A percentile compares a stretch with the other conserved stretches of the same genome.
Evolutionary conservation across 2,329 filamentous ascomycete species (phyloP).

Genomic region (Diaporthe caulivora): DNA sequence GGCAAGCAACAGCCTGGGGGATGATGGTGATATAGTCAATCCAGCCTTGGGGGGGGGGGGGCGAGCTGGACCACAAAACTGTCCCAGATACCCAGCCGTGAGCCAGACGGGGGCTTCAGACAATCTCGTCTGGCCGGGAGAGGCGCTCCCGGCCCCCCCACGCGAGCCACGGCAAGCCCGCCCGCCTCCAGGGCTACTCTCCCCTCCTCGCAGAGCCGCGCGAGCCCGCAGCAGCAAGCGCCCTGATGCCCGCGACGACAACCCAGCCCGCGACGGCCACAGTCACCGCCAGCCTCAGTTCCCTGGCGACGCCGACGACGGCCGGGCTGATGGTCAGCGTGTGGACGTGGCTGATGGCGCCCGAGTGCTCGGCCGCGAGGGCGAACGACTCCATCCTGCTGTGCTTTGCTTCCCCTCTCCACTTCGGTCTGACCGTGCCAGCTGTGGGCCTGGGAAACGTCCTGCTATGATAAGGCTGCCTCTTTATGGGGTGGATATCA

Average conservation of each 20-base stretch:
- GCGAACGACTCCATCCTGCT: conserved; percentile 50
- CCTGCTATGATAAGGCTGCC: background rate
- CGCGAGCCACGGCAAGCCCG: background rate
- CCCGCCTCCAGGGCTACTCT: background rate
- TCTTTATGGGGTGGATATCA: background rate
- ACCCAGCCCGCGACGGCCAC: conserved; percentile 45
- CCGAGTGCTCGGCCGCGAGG: conserved; percentile 50
- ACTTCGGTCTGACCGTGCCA: background rate
- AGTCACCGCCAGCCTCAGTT: conserved; percentile 40
- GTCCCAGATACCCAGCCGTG: no score
- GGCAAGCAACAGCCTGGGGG: no score
- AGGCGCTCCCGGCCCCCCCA: background rate
- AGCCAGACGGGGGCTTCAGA: background rate
- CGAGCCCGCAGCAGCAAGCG: conserved; percentile 33
- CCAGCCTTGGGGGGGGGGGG: no score
- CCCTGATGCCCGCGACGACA: conserved; percentile 47
- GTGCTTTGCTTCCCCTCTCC: no score
- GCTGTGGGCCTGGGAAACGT: background rate
- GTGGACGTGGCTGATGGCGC: conserved; percentile 51
- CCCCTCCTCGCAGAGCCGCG: background rate
- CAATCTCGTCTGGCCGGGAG: no score
- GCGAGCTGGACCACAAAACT: no score
- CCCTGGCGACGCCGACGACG: conserved; percentile 45
- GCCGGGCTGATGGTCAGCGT: conserved; percentile 48
- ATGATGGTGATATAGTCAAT: no score